Percentiles rank a stretch among this genome's conserved stretches.
These are phyloP conservation scores for Globisporangium ultimum DNA, from an alignment of 352 stramenopile species.

Conservation along the genomic window DNA sequence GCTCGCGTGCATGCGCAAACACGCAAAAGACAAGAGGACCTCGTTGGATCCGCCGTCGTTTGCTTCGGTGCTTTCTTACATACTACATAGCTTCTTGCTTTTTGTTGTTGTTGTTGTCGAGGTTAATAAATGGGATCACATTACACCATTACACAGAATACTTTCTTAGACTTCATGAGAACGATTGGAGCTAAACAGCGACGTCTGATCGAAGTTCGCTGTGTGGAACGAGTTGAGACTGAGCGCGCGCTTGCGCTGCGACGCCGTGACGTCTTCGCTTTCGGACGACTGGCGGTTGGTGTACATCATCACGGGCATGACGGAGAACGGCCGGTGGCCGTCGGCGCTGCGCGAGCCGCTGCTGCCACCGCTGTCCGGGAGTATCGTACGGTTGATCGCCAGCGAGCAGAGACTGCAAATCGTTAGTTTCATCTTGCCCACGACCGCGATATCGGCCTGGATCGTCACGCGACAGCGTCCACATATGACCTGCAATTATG, in stretches of 20 bases:
- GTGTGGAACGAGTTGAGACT: conserved; percentile 82
- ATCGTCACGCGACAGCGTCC: conserved; percentile 68
- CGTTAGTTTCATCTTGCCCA: conserved; percentile 84
- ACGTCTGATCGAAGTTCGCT: conserved; percentile 76
- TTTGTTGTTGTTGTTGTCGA: too few species aligned
- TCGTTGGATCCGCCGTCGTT: too few species aligned
- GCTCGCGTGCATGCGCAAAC: too few species aligned
- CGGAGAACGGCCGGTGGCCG: conserved; percentile 46
- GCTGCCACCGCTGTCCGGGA: conserved; percentile 46
- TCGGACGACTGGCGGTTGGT: conserved; percentile 18
- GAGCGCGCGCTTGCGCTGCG: conserved; percentile 36
- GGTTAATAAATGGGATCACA: too few species aligned
- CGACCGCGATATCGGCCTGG: conserved; percentile 76
- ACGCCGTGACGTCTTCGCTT: conserved; percentile 16
- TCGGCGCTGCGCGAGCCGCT: conserved; percentile 20
- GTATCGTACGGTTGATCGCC: conserved; percentile 64
- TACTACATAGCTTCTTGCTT: too few species aligned
- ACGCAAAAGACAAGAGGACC: too few species aligned
- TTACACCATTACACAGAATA: too few species aligned
- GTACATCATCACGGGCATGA: conserved; percentile 28
- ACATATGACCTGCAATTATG: conserved; percentile 55
- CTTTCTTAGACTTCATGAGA: conserved; percentile 24
- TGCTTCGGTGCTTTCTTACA: too few species aligned
- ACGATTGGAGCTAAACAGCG: conserved; percentile 37
- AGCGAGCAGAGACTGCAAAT: conserved; percentile 80